Evolutionary conservation across 495 filamentous ascomycete species (phyloP).

Genomic region (Podospora comata): DNA sequence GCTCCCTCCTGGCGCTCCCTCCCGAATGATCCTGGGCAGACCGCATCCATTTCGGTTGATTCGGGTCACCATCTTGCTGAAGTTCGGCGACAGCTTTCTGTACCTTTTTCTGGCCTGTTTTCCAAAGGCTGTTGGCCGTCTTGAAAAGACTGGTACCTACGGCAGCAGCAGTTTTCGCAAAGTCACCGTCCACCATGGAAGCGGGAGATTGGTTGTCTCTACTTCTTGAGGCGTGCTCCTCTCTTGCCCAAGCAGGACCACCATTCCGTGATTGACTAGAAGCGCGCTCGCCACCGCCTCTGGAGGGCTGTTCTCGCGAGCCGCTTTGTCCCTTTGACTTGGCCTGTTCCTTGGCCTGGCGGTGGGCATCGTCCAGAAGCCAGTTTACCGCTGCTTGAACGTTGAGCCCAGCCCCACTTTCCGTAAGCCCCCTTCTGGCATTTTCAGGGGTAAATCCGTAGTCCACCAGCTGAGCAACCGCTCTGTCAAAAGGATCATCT

Average conservation of each 20-base stretch:
- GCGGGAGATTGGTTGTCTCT: slow-evolving; percentile 56
- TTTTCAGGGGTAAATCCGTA: slow-evolving; percentile 90
- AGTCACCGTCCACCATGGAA: slow-evolving; percentile 67
- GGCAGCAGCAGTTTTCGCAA: slow-evolving; percentile 75
- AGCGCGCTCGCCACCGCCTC: slow-evolving; percentile 27
- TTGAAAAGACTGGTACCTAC: slow-evolving; percentile 84
- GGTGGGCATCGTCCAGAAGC: slow-evolving; percentile 86
- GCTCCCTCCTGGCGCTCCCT: slow-evolving; percentile 17
- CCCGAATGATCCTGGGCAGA: slow-evolving; percentile 50
- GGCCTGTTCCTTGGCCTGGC: slow-evolving; percentile 58
- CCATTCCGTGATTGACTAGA: slow-evolving; percentile 36
- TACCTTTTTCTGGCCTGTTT: slow-evolving; percentile 87
- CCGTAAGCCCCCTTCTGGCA: slow-evolving; percentile 68
- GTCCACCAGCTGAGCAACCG: slow-evolving; percentile 86
- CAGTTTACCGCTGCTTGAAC: slow-evolving; percentile 86
- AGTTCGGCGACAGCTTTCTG: slow-evolving; percentile 91
- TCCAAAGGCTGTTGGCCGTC: slow-evolving; percentile 93
- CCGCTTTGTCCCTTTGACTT: slow-evolving; percentile 36
- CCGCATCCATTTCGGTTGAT: slow-evolving; percentile 93
- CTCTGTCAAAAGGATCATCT: slow-evolving; percentile 68
- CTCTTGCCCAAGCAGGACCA: slow-evolving; percentile 38
- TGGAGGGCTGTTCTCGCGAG: slow-evolving; percentile 20
- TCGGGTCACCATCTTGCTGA: slow-evolving; percentile 70
- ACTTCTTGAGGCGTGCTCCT: slow-evolving; percentile 45
- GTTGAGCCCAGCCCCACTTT: slow-evolving; percentile 74